phyloP scores from a whole-genome alignment of 345 rosid species.

The Citrus medica region DNA sequence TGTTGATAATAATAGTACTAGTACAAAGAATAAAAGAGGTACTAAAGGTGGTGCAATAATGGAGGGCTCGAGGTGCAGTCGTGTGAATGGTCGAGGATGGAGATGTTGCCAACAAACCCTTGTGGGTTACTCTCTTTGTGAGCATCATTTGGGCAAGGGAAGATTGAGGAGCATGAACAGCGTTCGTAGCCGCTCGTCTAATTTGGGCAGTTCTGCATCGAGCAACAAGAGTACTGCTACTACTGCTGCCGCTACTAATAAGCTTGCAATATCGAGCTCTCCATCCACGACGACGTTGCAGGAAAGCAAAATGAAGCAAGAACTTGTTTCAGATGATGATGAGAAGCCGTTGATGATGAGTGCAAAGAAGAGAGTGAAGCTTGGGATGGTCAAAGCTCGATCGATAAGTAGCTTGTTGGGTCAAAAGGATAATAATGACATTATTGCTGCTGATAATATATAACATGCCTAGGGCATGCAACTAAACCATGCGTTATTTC shows the following conservation, averaged over 20 bases:
- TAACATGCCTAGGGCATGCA: background rate
- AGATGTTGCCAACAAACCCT: slow-evolving; percentile 93
- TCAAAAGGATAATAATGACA: slow-evolving; percentile 29
- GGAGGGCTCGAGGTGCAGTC: slow-evolving; percentile 93
- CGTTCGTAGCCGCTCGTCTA: slow-evolving; percentile 32
- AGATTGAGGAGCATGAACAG: slow-evolving; percentile 70
- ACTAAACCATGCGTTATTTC: background rate
- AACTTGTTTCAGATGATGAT: background rate
- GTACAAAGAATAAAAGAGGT: slow-evolving; percentile 40
- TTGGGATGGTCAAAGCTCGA: slow-evolving; percentile 90
- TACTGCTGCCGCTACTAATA: too few species aligned
- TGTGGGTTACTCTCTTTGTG: slow-evolving; percentile 90
- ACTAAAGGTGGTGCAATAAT: slow-evolving; percentile 44
- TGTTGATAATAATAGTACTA: background rate
- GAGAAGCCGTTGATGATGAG: slow-evolving; percentile 18
- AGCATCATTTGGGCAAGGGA: slow-evolving; percentile 96
- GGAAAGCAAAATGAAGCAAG: background rate
- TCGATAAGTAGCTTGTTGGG: slow-evolving; percentile 89
- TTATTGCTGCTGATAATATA: slow-evolving; percentile 12
- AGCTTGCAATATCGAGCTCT: background rate
- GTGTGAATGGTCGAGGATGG: slow-evolving; percentile 98
- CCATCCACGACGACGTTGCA: background rate
- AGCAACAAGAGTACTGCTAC: background rate
- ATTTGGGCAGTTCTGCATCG: slow-evolving; percentile 2
- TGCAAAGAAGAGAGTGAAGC: slow-evolving; percentile 65